Conservation (phyloP, 495 filamentous ascomycete species). For the Chlorociboria aeruginascens region DNA sequence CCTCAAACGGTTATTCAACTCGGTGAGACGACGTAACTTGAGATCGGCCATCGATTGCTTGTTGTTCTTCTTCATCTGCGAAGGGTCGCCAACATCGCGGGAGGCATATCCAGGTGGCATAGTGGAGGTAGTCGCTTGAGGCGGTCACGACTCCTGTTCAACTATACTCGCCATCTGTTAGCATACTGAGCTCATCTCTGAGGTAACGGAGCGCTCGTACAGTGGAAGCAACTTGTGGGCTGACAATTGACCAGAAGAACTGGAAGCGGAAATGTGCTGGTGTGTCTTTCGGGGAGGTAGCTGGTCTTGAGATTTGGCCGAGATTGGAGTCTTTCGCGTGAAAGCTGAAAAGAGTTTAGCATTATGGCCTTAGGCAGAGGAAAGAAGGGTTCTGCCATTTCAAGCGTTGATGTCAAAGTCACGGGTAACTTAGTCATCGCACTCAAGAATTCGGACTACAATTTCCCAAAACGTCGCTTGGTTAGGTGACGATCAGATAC, state of each 20-base stretch:
- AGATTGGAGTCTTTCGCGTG: no score
- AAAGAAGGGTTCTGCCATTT: not conserved
- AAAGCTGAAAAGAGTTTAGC: not conserved
- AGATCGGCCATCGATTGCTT: conserved; percentile 99
- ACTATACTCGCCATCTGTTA: not conserved
- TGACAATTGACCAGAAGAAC: not conserved
- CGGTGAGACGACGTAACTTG: conserved; percentile 88
- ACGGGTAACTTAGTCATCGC: no score
- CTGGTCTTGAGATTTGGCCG: no score
- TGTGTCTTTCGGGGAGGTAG: no score
- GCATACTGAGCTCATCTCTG: not conserved
- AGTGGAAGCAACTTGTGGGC: no score
- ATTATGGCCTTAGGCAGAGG: not conserved
- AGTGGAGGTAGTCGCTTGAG: not conserved
- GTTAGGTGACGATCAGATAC: no score
- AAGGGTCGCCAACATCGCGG: conserved; percentile 46
- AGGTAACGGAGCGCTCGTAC: no score
- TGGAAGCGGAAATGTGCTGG: not conserved
- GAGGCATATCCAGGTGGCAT: conserved; percentile 43
- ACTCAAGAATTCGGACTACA: no score
- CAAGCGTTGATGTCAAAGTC: no score
- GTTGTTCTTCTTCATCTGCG: conserved; percentile 86
- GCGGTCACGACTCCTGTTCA: conserved; percentile 3
- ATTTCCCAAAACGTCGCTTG: no score
- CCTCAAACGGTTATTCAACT: conserved; percentile 85